Base-by-base conservation (phyloP, 1,284 basidiomycete genomes). In the Anthracocystis setariae region DNA sequence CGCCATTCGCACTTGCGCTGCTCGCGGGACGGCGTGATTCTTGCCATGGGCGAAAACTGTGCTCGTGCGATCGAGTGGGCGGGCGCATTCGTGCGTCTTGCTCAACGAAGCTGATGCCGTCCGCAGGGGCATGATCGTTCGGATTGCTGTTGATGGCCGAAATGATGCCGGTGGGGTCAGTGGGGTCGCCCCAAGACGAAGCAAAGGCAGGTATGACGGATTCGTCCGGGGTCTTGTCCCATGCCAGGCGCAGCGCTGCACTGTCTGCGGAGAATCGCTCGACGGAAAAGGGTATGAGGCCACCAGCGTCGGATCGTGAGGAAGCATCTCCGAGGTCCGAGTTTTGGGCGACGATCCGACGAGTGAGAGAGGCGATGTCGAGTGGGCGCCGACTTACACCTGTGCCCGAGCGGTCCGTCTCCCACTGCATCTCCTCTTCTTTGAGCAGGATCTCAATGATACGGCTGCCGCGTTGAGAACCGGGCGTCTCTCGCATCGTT, bases 401-500 rank as follows among this genome's bases (percentile, higher is more conserved):
- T 3, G 20, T 5, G n/a, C 25, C 25, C 2, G 10, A 29, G 3
- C 25, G 25, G 9, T 38, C 50, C 12, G 33, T 23, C 2, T 56
- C 49, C 73, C 67, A 74, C 23, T 46, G 45, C 37, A 40, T 46
- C 37, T 74, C 56, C 45, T 77, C 74, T 33, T 77, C 74, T 3
- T 44, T 44, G 7, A 77, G 51, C 37, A 77, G 27, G 2, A 55
- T 65, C 29, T 77, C 72, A 38, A 77, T 68, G 37, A 74, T 73
- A 5, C 57, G 51, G 33, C 70, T 70, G n/a, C 65, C 64, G 5
- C 68, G 52, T 37, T 72, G 59, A 4, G 59, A 63, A 1, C 63
- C 69, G 1, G 69, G 69, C 17, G 63, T 67, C 45, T 72, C 69
- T 18, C 69, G 43, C 64, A 72, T 72, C 2, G 64, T 50, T 18